Conservation (phyloP, 176 grass and related monocot genomes). For the Raddia distichophylla region DNA sequence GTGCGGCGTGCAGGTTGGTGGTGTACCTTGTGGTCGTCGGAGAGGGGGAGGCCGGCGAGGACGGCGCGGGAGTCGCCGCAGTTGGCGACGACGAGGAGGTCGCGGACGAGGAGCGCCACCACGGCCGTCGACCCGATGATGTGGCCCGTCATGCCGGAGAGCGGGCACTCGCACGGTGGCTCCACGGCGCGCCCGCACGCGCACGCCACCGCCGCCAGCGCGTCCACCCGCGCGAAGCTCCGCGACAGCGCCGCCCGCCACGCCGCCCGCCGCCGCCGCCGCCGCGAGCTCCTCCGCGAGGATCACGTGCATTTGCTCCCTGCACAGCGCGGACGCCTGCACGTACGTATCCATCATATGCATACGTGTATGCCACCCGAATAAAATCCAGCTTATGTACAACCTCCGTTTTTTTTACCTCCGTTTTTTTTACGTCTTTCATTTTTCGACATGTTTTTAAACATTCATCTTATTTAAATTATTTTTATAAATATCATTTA, state of each 20-base stretch:
- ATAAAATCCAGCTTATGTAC: no score
- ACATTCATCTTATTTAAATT: no score
- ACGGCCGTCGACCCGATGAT: conserved; percentile 93
- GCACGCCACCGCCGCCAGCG: conserved; percentile 56
- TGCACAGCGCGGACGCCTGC: conserved; percentile 78
- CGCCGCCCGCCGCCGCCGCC: not conserved
- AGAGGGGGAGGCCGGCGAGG: conserved; percentile 63
- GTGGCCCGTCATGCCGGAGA: conserved; percentile 33
- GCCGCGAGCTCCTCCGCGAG: conserved; percentile 57
- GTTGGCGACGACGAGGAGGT: conserved; percentile 70
- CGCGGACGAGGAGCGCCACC: conserved; percentile 55
- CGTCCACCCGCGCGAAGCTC: conserved; percentile 71
- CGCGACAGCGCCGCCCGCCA: conserved; percentile 53
- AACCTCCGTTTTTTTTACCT: no score
- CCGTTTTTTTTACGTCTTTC: no score
- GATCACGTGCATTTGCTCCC: conserved; percentile 68
- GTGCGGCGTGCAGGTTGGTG: not conserved
- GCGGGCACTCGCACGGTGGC: conserved; percentile 59
- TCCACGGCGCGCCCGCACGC: conserved; percentile 59
- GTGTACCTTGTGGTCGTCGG: conserved; percentile 87
- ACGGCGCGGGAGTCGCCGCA: conserved; percentile 89
- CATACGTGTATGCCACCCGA: no score
- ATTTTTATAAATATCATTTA: no score
- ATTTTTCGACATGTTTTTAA: no score
- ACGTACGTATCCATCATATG: not conserved